Evolutionary conservation across 768 basidiomycete genomes (phyloP), one percentile per base, ranked within the genome.

Genomic region (Megacollybia marginata): DNA sequence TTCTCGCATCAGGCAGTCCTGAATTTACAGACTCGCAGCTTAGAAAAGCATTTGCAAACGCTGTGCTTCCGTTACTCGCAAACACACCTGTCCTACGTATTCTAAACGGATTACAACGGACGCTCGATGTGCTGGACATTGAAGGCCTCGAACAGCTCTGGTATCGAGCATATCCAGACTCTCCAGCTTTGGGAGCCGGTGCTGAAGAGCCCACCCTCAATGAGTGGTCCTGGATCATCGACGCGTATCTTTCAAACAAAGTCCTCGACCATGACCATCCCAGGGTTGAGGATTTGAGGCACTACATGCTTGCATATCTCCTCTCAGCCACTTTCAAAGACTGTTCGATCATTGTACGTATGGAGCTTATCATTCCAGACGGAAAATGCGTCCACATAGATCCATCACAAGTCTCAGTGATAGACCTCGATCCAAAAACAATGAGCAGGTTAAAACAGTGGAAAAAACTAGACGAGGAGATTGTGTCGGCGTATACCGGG

Each of bases 261-360:
- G 52, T 61, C 8, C 52, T 66, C 48, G 64, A 72, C 58, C 68
- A 78, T 52, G 56, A 59, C 23, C 60, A 64, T 18, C 74, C 72
- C 23, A 58, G 58, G 34, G 62, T 70, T 19, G 62, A 68, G 19
- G 61, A 80, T 52, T 65, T 88, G 45, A 76, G 79, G 36, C 78
- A 86, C 56, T 79, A 85, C 55, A 60, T 83, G 38, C 67, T 88
- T 44, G 84, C 88, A 8, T 90, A 90, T 63, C 69, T 92, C 18
- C 82, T 97, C 47, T 92, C 92, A 5, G 91, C 91, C 20, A 88
- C 89, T 6, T 92, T 99, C 76, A 99, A 99, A 64, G 95, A 99
- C 64, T 99, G 95, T 67, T 96, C 94, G 19, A 59, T 70, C 44
- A 64, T 76, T 52, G 52, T 69, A 38, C 28, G 48, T 35, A 42